A percentile compares a stretch with the other conserved stretches of the same genome.
Conservation (phyloP, 345 rosid species). For the Eucalyptus polybractea region DNA sequence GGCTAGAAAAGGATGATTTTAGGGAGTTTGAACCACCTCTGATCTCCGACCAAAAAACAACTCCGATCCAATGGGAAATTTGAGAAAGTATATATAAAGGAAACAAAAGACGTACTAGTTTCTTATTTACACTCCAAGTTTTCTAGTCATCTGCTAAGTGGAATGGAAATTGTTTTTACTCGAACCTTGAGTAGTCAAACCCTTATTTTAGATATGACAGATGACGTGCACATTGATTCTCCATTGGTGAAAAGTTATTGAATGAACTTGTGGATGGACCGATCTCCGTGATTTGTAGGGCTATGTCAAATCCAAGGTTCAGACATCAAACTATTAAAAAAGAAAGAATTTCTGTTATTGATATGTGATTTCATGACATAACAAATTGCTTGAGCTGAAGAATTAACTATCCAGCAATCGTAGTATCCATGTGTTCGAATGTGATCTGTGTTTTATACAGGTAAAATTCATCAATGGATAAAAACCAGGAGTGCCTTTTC, state of each 20-base stretch:
- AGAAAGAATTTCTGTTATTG: neutral
- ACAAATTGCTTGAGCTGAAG: neutral
- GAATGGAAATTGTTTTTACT: neutral
- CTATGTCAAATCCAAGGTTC: neutral
- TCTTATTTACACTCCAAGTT: neutral
- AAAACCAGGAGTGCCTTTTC: neutral
- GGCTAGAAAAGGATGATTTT: neutral
- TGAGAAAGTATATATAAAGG: neutral
- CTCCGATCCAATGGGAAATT: neutral
- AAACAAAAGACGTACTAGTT: neutral
- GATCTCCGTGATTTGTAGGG: neutral
- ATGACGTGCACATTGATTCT: neutral
- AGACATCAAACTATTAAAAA: neutral
- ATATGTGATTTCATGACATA: neutral
- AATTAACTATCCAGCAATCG: neutral
- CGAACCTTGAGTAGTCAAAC: neutral
- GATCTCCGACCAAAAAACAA: fast-evolving
- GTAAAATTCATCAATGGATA: neutral
- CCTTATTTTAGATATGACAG: neutral
- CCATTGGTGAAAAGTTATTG: neutral
- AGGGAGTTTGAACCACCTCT: neutral
- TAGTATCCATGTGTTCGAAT: neutral
- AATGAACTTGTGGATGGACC: neutral
- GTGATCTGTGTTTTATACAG: neutral
- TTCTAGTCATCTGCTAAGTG: neutral